A percentile compares a stretch with the other conserved stretches of the same genome.
Evolutionary conservation across 108 stramenopile genomes (phyloP).

Genomic region (Pseudonitzschia multiseries): DNA sequence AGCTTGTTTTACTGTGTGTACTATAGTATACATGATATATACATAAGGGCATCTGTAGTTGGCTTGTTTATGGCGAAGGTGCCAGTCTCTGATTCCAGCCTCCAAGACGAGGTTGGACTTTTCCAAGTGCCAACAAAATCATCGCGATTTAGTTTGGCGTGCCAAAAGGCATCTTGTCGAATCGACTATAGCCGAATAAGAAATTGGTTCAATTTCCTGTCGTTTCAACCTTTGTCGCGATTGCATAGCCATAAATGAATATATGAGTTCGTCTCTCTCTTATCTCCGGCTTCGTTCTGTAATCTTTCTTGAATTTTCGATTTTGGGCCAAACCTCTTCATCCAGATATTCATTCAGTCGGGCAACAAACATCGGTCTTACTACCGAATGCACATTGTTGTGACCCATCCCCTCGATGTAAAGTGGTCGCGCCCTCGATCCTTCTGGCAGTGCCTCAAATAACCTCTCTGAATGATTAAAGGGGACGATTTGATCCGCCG

Average conservation of each 20-base stretch:
- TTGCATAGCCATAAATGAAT: neutral
- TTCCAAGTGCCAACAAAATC: neutral
- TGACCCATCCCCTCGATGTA: slow-evolving; percentile 92
- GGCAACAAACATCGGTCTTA: slow-evolving; percentile 80
- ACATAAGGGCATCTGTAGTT: neutral
- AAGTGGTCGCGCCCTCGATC: slow-evolving; percentile 67
- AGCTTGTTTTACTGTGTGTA: neutral
- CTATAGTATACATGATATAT: slow-evolving; percentile 5
- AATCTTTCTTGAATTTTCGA: slow-evolving; percentile 17
- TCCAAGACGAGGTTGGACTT: neutral
- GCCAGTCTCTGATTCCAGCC: neutral
- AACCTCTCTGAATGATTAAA: slow-evolving; percentile 89
- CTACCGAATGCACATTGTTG: slow-evolving; percentile 84
- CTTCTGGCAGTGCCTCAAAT: slow-evolving; percentile 54
- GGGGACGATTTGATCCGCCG: slow-evolving; percentile 93
- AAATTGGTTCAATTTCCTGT: neutral
- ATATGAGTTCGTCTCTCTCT: neutral
- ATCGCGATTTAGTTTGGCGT: neutral
- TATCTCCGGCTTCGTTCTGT: slow-evolving; percentile 1
- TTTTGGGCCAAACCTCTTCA: slow-evolving; percentile 60
- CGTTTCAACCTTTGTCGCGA: neutral
- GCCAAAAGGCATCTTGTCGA: neutral
- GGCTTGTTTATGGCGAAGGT: neutral
- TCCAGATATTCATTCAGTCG: slow-evolving; percentile 77
- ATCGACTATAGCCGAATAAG: neutral